Evolutionary conservation across 768 basidiomycete species (phyloP).

Genomic region (Tulasnella sp.): DNA sequence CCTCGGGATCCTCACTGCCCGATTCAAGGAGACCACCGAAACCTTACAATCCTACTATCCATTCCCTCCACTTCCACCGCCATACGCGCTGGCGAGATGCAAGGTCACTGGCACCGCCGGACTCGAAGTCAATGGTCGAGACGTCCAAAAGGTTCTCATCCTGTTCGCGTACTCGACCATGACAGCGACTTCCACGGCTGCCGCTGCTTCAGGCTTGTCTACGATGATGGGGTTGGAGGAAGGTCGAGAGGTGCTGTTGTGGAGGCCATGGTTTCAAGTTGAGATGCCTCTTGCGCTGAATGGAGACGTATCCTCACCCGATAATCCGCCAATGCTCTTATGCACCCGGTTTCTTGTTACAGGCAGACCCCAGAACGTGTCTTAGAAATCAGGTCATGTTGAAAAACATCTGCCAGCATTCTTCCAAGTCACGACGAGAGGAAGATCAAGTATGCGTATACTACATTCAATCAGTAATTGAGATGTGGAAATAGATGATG

Average conservation of each 20-base stretch:
- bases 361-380: too few species aligned
- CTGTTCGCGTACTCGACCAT: background rate
- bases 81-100: conserved; percentile 6
- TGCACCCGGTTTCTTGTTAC: too few species aligned
- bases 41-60: background rate
- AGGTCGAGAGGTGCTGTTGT: background rate
- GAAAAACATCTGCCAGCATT: too few species aligned
- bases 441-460: too few species aligned
- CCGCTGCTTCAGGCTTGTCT: background rate
- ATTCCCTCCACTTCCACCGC: background rate
- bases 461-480: too few species aligned
- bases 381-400: too few species aligned
- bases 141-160: background rate
- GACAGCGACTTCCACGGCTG: background rate
- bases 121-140: background rate
- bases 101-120: background rate
- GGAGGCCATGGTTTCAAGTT: conserved; percentile 7
- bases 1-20: background rate
- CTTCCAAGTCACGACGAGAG: too few species aligned
- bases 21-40: background rate
- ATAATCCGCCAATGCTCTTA: too few species aligned
- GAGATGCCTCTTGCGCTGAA: background rate
- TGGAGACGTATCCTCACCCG: too few species aligned
- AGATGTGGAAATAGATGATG: background rate
- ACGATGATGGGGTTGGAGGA: background rate